Evolutionary conservation across 768 basidiomycete species (phyloP), one percentile per base, ranked within the genome.

Genomic region (Dentipellis fragilis): DNA sequence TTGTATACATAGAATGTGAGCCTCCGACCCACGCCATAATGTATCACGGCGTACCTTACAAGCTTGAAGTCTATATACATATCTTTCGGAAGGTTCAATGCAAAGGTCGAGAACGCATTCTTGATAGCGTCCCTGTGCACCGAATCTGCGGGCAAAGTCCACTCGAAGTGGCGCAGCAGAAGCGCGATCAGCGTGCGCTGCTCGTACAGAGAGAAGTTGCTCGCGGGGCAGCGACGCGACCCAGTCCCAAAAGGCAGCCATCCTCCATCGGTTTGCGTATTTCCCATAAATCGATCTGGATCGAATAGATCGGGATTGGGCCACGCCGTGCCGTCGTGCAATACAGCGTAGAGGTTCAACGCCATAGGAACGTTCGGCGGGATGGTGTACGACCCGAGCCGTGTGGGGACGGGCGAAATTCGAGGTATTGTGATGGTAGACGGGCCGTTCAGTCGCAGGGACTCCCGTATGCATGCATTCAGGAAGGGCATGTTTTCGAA

Each of bases 31-130:
- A 6, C 29, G 29, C 3, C 29, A 29, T 29, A 29, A 29, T 29
- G 29, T 29, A 29, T 3, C 29, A 29, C 29, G 29, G 6, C 29
- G 3, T 6, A 29, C 29, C 29, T 29, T 29, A 29, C 29, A 6
- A 29, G 29, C 48, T 49, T 49, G 48, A 72, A 71, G 29, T 65
- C 57, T 12, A 72, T 59, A 40, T 69, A 66, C 19, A 71, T 59
- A 42, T 71, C 59, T 23, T 67, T 56, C n/a, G 72, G 71, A 22
- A 71, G 57, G 49, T 65, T 69, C 19, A 73, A 61, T 17, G 66
- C 69, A 51, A 73, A 73, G 6, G 71, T 62, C 9, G 66, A 66
- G 58, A 72, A 70, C 48, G 64, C 71, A 40, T 73, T 73, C 40
- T 66, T 64, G 17, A 71, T 52, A 65, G 66, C 39, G 65, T 57